A percentile compares a stretch with the other conserved stretches of the same genome.
These are phyloP conservation scores for Comarum palustre DNA, from an alignment of 306 rosid species.

Conservation along the genomic window DNA sequence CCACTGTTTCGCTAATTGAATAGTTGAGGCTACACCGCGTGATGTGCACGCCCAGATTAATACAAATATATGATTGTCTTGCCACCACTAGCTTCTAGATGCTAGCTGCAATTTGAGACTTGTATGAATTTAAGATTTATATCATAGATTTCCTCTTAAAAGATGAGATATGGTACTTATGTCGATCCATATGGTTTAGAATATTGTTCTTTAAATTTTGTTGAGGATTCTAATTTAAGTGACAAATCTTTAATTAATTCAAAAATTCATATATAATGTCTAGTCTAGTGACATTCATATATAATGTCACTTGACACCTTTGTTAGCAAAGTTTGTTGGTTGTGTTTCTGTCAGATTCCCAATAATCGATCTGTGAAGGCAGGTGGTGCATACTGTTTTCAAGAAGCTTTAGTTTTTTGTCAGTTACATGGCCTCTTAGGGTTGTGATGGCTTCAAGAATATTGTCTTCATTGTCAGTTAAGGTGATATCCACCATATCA, in stretches of 20 bases:
- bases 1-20: neutral
- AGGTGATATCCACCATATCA: too few relatives aligned
- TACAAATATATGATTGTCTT: neutral
- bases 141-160: constrained; percentile 2
- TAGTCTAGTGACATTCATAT: too few relatives aligned
- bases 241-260: neutral
- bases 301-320: too few relatives aligned
- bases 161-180: constrained; percentile 6
- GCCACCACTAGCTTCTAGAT: constrained; percentile 17
- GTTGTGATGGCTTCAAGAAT: too few relatives aligned
- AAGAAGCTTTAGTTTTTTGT: too few relatives aligned
- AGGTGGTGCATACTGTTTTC: too few relatives aligned
- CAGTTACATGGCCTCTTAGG: too few relatives aligned
- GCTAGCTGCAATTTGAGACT: constrained; percentile 7
- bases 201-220: neutral
- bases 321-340: too few relatives aligned
- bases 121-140: neutral
- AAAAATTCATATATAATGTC: neutral
- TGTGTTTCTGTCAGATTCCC: too few relatives aligned
- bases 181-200: neutral
- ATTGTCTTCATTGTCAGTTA: too few relatives aligned
- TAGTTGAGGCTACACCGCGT: constrained; percentile 30
- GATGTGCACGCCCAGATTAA: constrained; percentile 32
- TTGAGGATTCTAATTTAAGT: neutral
- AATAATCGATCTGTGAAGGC: too few relatives aligned